Evolutionary conservation across 176 grass and related monocot genomes (phyloP).

Genomic region (Aegilops speltoides): DNA sequence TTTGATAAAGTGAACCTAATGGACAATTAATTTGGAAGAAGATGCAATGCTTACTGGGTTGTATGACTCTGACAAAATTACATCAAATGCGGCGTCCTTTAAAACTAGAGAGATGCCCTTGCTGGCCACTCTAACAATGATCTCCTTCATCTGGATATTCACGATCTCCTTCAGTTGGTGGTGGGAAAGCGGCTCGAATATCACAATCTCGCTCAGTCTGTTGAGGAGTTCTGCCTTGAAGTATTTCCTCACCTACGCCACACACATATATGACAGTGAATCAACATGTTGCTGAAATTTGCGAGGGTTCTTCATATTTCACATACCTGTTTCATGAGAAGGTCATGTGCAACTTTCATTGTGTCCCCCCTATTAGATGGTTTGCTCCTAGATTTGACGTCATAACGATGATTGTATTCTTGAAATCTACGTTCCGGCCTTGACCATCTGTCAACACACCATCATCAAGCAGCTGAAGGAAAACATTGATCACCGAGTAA

Average conservation of each 20-base stretch:
- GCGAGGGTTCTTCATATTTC: background rate
- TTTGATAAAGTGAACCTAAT: background rate
- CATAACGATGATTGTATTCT: constrained; percentile 43
- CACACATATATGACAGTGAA: background rate
- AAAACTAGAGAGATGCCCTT: constrained; percentile 43
- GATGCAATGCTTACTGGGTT: background rate
- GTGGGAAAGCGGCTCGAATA: constrained; percentile 39
- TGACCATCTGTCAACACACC: constrained; percentile 37
- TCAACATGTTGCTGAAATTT: background rate
- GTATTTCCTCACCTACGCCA: constrained; percentile 28
- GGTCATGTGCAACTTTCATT: constrained; percentile 17
- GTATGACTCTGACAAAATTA: constrained; percentile 39
- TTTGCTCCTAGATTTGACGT: constrained; percentile 46
- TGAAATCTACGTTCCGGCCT: constrained; percentile 44
- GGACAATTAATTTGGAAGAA: background rate
- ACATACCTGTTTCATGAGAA: constrained; percentile 31
- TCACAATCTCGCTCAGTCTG: constrained; percentile 36
- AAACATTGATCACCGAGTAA: constrained; percentile 29
- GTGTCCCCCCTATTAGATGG: constrained; percentile 13
- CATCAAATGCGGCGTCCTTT: constrained; percentile 44
- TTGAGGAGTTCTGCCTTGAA: constrained; percentile 52
- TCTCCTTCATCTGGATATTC: constrained; percentile 51
- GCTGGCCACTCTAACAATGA: constrained; percentile 39
- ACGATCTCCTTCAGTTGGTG: constrained; percentile 37
- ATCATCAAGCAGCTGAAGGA: constrained; percentile 46